These are phyloP conservation scores for Carnegiea gigantea DNA, from an alignment of 179 eudicot genomes.

Conservation along the genomic window DNA sequence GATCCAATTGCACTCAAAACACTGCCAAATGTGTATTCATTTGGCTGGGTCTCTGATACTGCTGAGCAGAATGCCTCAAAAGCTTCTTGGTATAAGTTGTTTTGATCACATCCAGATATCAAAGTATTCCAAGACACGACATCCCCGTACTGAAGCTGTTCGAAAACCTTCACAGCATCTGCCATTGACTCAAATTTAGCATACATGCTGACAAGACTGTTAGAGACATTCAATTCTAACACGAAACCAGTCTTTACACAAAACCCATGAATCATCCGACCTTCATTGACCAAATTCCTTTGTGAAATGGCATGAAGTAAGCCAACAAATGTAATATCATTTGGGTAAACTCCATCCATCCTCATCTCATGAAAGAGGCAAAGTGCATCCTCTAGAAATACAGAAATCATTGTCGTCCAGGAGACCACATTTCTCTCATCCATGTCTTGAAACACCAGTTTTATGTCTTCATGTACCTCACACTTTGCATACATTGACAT, in stretches of 20 bases:
- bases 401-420: slow-evolving; percentile 89
- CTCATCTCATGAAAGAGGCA: slow-evolving; percentile 66
- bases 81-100: slow-evolving; percentile 62
- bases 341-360: slow-evolving; percentile 64
- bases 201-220: slow-evolving; percentile 81
- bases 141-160: slow-evolving; percentile 52
- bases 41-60: slow-evolving; percentile 49
- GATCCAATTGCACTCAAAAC: slow-evolving; percentile 72
- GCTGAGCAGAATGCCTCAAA: slow-evolving; percentile 49
- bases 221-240: slow-evolving; percentile 59
- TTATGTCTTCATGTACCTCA: slow-evolving; percentile 50
- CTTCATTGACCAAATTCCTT: slow-evolving; percentile 50
- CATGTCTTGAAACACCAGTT: slow-evolving; percentile 56
- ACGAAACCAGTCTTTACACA: slow-evolving; percentile 56
- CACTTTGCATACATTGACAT: slow-evolving; percentile 79
- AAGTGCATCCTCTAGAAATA: slow-evolving; percentile 54
- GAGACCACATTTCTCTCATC: slow-evolving; percentile 69
- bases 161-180: slow-evolving; percentile 60
- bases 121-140: slow-evolving; percentile 80
- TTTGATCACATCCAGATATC: slow-evolving; percentile 72
- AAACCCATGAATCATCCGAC: slow-evolving; percentile 66
- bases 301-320: slow-evolving; percentile 64
- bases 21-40: slow-evolving; percentile 77
- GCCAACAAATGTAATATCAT: slow-evolving; percentile 77
- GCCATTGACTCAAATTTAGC: slow-evolving; percentile 60